Evolutionary conservation across 106 monocot species (phyloP).

Genomic region (Acorus calamus): DNA sequence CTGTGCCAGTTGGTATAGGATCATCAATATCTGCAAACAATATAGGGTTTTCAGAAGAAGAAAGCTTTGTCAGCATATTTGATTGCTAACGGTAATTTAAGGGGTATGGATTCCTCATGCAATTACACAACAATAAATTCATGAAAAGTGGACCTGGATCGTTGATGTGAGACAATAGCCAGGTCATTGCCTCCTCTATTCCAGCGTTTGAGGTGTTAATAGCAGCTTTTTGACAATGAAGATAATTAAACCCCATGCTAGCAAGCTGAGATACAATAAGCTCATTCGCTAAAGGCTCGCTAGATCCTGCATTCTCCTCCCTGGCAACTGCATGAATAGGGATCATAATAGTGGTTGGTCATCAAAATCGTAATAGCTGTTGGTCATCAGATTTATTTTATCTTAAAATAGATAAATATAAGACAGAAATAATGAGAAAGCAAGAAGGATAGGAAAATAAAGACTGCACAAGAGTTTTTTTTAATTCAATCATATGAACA

Average conservation of each 20-base stretch:
- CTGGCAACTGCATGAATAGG: conserved; percentile 16
- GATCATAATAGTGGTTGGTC: too few species aligned
- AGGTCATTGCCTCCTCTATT: conserved; percentile 93
- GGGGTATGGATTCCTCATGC: too few species aligned
- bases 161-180: conserved; percentile 95
- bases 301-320: conserved; percentile 24
- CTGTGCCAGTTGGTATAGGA: conserved; percentile 45
- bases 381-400: too few species aligned
- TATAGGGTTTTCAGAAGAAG: neutral
- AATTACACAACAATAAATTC: neutral
- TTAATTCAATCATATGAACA: too few species aligned
- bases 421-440: too few species aligned
- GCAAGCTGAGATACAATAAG: conserved; percentile 70
- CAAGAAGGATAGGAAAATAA: too few species aligned
- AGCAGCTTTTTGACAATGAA: conserved; percentile 95
- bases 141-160: conserved; percentile 47
- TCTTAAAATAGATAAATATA: too few species aligned
- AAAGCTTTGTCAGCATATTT: too few species aligned
- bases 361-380: too few species aligned
- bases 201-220: conserved; percentile 83
- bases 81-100: too few species aligned
- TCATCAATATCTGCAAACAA: conserved; percentile 66
- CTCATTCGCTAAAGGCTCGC: conserved; percentile 30
- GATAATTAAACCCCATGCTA: conserved; percentile 84
- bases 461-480: too few species aligned